Conservation (phyloP, 768 basidiomycete genomes). For the Suillus spraguei region DNA sequence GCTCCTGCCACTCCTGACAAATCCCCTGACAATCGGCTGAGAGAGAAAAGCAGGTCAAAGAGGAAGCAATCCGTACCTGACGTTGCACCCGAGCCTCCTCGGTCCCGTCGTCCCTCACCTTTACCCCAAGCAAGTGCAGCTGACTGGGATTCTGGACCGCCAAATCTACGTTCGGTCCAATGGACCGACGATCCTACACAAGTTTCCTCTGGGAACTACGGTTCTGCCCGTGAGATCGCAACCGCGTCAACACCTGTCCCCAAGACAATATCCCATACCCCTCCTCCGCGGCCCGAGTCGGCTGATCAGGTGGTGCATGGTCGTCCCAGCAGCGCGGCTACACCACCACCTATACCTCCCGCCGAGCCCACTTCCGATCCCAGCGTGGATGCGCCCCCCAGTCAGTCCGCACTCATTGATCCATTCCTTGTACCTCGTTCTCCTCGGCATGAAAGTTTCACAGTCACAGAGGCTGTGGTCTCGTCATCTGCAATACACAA, state of each 20-base stretch:
- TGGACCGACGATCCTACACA: neutral
- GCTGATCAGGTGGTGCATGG: neutral
- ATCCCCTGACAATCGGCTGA: neutral
- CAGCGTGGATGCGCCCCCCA: neutral
- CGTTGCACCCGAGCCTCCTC: neutral
- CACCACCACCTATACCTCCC: neutral
- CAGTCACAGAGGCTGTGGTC: neutral
- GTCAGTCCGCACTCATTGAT: neutral
- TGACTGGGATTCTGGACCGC: slow-evolving; percentile 5
- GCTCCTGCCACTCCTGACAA: neutral
- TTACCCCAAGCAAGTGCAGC: neutral
- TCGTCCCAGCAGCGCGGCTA: neutral
- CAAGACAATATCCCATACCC: neutral
- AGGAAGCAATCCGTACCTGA: slow-evolving; percentile 1
- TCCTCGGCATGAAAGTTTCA: neutral
- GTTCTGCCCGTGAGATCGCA: neutral
- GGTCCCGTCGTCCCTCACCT: neutral
- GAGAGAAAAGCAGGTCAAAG: slow-evolving; percentile 3
- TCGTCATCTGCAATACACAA: neutral
- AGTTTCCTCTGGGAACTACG: neutral
- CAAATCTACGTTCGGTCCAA: slow-evolving; percentile 3
- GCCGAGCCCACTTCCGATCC: neutral
- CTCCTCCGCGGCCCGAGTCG: neutral
- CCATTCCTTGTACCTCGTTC: neutral
- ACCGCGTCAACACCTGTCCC: neutral